Evolutionary conservation across 805 yeast genomes (phyloP), one percentile per base, ranked within the genome.

Genomic region (Ogataea angusta): DNA sequence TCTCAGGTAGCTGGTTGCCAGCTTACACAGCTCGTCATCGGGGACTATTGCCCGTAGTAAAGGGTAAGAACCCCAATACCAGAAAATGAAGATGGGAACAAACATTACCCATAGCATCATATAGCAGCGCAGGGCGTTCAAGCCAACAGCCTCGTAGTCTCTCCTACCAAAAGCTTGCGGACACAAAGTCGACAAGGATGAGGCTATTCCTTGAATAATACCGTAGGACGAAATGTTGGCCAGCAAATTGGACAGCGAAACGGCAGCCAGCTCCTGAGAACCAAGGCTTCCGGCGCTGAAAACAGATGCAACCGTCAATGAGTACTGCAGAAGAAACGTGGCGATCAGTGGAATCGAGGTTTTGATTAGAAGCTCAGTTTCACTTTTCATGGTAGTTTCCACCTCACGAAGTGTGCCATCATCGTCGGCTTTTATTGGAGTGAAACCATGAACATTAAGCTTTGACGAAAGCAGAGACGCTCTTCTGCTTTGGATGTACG

Each of bases 81-180:
- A 57, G 40, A 67, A 62, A 1, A 71, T 69, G 45, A 64, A 73
- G 15, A 58, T 53, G 5, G 60, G 58, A 42, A 75, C 67, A 22
- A 67, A 53, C 6, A 74, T 35, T 3, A 62, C 46, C 30, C 65
- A 54, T 13, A 74, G 67, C 33, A 76, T 55, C 5, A 76, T 67
- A 10, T 70, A 63, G 60, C 80, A 74, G 49, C 75, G 68, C 52
- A 74, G 72, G 44, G 74, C 57, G 49, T 73, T 73, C 19, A 68
- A 46, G 1, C 81, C 81, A 8, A 76, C 82, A 45, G 70, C 54
- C 30, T 64, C 63, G 53, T 70, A 73, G 40, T 70, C 72, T 35
- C 65, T 65, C 17, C 80, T 74, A 13, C 82, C 82, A 53, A 68
- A 76, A 3, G 81, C 80, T 54, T 76, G 82, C 1, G 82, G 80